Evolutionary conservation across 352 stramenopile species (phyloP), one percentile per base, ranked within the genome.

Genomic region (Pythium rhizo-oryzae): DNA sequence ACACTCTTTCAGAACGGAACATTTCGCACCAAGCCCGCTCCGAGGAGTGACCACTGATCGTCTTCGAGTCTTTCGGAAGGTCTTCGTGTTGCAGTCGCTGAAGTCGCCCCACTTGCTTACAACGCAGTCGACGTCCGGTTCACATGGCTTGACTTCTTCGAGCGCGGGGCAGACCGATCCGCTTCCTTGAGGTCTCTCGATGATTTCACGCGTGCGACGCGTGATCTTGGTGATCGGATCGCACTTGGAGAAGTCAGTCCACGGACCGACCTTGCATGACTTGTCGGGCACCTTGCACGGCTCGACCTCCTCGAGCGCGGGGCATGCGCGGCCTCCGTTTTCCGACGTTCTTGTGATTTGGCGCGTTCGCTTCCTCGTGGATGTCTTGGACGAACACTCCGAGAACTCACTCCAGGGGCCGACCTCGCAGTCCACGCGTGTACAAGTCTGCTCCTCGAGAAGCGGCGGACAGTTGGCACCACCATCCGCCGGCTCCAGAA

Each of bases 211-310:
- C 33, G 66, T 87, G 50, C 81, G 80, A 8, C 25, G 70, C 62
- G 86, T 80, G 18, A 64, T 87, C 54, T 85, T 86, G 0, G 82
- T 81, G 9, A 63, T 75, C 0, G 71, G 46, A 28, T 91, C 78
- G 50, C 82, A 91, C 0, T 65, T 44, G 1, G 66, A 71, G 52
- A 72, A 92, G 6, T 78, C 65, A 18, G 69, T 80, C 82, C 84
- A 92, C 0, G 70, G 54, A 0, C 82, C 58, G 2, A 89, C 76
- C n/a, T 74, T 70, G 46, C 84, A 93, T 69, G 89, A 58, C 19
- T 87, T 72, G 0, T 70, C 69, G 19, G 68, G 74, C 3, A 81
- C 74, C 33, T 63, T 76, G 57, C 82, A 91, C 13, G 55, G 2
- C 33, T 79, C 63, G 13, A 52, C 75, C 0, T 78, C 51, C 28